Base-by-base conservation (phyloP, 305 asterid species). In the Ilex paraguariensis region DNA sequence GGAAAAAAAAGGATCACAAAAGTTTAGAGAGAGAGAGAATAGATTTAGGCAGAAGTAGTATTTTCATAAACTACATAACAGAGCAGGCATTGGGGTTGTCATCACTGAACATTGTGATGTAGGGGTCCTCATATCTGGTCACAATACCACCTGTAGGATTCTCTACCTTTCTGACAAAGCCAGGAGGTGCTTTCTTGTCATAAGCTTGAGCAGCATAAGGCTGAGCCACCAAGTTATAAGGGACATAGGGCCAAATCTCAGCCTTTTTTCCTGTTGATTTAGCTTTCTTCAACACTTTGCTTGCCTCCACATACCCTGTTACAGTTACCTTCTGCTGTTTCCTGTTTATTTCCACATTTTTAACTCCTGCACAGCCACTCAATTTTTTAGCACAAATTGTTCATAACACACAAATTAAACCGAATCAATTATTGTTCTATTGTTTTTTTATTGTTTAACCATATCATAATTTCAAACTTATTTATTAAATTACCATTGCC, bases 171-270 rank as follows among this genome's bases (percentile, higher is more conserved):
- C 95, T 75, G 39, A 90, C 97, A 31, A 67, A 81, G 1, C 95
- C 95, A 5, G 97, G 86, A 0, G 97, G 97, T 40, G 97, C 97
- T 61, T 80, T 87, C 85, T 83, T 85, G 82, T 90, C 97, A 61
- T 90, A 90, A 46, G 86, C 70, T 69, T 68, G 81, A 4, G 85
- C 79, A 0, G 88, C 84, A 60, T 90, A 87, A 6, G 97, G 97
- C 61, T 90, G 92, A 54, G 97, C 85, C 70, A 90, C 97, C 66
- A 85, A 73, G 63, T 83, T 83, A 71, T 90, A 85, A 0, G 95
- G 96, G 11, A 87, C 86, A 57, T 90, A 90, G 0, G 95, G 97
- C 97, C 97, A 90, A 52, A 87, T 79, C 80, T 85, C 95, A 10
- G 88, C 84, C 74, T 85, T 90, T 60, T 87, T 90, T 60, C 96